Evolutionary conservation across 2,329 filamentous ascomycete species (phyloP).

Genomic region (Sclerotinia nivalis): DNA sequence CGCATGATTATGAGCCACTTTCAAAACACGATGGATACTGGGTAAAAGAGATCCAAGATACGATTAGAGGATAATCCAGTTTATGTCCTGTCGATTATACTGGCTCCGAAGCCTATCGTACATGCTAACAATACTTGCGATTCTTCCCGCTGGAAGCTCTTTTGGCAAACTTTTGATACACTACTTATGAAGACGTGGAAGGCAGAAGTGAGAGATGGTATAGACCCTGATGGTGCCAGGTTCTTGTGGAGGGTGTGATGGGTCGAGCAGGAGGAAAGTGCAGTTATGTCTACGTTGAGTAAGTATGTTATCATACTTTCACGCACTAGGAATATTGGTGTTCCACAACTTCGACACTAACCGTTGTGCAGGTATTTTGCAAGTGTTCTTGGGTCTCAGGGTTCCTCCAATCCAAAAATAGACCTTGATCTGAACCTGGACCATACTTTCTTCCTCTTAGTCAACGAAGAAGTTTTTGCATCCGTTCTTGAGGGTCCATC

Average conservation of each 20-base stretch:
- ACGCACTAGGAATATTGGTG: neutral
- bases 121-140: neutral
- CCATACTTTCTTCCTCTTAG: neutral
- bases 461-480: neutral
- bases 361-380: too few relatives aligned
- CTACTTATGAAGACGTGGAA: neutral
- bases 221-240: neutral
- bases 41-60: neutral
- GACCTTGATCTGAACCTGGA: too few relatives aligned
- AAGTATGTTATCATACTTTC: neutral
- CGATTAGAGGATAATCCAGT: neutral
- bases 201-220: neutral
- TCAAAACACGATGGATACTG: neutral
- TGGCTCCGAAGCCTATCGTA: neutral
- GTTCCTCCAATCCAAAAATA: too few relatives aligned
- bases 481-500: neutral
- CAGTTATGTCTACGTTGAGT: neutral
- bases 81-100: neutral
- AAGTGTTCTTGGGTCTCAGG: too few relatives aligned
- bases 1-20: neutral
- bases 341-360: neutral
- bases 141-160: neutral
- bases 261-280: neutral
- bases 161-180: neutral
- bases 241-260: neutral